phyloP scores from a whole-genome alignment of 1,139 yeast genomes.

The Magnusiomyces tetraspermus region DNA sequence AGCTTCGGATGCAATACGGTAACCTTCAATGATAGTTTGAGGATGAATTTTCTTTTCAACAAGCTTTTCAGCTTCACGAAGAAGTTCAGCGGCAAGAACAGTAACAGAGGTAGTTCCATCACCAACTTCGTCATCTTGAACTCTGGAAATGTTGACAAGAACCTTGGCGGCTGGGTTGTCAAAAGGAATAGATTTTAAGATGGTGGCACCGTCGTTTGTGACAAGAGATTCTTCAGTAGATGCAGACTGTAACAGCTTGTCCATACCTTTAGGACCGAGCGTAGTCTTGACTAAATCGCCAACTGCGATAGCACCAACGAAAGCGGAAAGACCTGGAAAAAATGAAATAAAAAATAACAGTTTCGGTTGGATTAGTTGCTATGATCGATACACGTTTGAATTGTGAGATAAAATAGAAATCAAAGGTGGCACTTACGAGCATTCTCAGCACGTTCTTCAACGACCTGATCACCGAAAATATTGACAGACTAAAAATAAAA shows the following conservation, averaged over 20 bases:
- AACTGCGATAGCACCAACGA: slow-evolving; percentile 86
- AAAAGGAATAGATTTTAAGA: slow-evolving; percentile 83
- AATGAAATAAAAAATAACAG: too few relatives aligned
- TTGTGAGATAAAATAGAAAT: neutral
- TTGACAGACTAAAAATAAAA: slow-evolving; percentile 51
- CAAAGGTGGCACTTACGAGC: slow-evolving; percentile 46
- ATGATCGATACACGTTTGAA: too few relatives aligned
- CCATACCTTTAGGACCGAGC: slow-evolving; percentile 98
- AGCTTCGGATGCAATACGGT: slow-evolving; percentile 73
- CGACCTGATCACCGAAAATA: slow-evolving; percentile 93
- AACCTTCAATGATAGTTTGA: slow-evolving; percentile 87
- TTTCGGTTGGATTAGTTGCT: too few relatives aligned
- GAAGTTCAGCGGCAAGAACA: slow-evolving; percentile 83
- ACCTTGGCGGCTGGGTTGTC: slow-evolving; percentile 99
- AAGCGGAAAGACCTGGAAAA: slow-evolving; percentile 56
- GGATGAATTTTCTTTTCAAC: slow-evolving; percentile 94
- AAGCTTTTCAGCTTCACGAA: slow-evolving; percentile 90
- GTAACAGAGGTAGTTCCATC: slow-evolving; percentile 99
- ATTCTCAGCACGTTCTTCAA: slow-evolving; percentile 95
- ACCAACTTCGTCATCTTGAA: slow-evolving; percentile 97
- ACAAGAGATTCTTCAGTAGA: slow-evolving; percentile 68
- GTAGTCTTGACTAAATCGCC: slow-evolving; percentile 95
- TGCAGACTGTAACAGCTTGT: slow-evolving; percentile 82
- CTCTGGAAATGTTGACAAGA: slow-evolving; percentile 87
- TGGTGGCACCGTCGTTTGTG: slow-evolving; percentile 98